Conservation (phyloP, 768 basidiomycete genomes). For the Tylopilus rubrobrunneus region DNA sequence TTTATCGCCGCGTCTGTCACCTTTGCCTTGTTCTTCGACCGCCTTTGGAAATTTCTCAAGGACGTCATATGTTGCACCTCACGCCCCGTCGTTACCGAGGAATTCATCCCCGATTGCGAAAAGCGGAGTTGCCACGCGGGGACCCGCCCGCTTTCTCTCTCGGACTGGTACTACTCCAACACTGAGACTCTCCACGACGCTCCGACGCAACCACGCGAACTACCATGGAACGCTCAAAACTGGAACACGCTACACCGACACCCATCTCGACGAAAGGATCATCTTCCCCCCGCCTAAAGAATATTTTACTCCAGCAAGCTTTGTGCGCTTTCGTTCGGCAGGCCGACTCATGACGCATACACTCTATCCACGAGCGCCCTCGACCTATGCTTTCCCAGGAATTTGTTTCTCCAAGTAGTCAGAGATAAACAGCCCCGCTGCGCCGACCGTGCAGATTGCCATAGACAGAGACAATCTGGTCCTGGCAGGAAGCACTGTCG, state of each 20-base stretch:
- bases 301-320: not conserved
- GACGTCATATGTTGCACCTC: slow-evolving; percentile 44
- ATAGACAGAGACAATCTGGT: slow-evolving; percentile 52
- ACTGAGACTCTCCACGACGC: not conserved
- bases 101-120: slow-evolving; percentile 62
- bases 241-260: slow-evolving; percentile 19
- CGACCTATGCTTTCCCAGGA: slow-evolving; percentile 13
- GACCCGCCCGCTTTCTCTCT: not conserved
- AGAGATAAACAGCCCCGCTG: slow-evolving; percentile 45
- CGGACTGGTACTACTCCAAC: not conserved
- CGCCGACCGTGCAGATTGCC: slow-evolving; percentile 44
- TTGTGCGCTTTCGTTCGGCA: slow-evolving; percentile 5
- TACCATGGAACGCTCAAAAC: slow-evolving; percentile 24
- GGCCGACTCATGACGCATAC: slow-evolving; percentile 11
- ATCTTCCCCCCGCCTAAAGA: slow-evolving; percentile 2
- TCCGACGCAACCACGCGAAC: slow-evolving; percentile 14
- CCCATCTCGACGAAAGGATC: slow-evolving; percentile 18
- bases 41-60: slow-evolving; percentile 59
- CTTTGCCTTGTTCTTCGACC: slow-evolving; percentile 64
- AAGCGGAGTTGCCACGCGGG: slow-evolving; percentile 52
- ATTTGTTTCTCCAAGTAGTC: slow-evolving; percentile 47
- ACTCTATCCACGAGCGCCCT: not conserved
- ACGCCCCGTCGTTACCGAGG: slow-evolving; percentile 39
- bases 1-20: slow-evolving; percentile 54
- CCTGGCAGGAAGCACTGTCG: slow-evolving; percentile 48